Conservation (phyloP, 2,329 filamentous ascomycete genomes). For the Iodosphaeria phyllophila region DNA sequence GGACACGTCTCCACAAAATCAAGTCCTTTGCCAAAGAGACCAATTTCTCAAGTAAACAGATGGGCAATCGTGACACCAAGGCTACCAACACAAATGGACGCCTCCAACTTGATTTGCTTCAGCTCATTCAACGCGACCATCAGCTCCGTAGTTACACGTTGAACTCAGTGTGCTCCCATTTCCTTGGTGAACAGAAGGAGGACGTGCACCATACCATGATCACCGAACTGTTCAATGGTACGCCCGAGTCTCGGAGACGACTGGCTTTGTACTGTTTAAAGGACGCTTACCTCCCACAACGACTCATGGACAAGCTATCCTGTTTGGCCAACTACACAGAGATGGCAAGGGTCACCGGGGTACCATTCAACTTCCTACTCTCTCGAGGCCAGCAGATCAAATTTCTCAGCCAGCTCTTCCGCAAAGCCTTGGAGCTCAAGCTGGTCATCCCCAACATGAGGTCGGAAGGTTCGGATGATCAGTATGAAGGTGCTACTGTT, state of each 20-base stretch:
- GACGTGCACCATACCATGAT: slow-evolving; percentile 99
- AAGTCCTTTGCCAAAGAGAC: slow-evolving; percentile 57
- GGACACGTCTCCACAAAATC: slow-evolving; percentile 58
- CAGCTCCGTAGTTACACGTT: slow-evolving; percentile 92
- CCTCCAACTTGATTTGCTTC: slow-evolving; percentile 83
- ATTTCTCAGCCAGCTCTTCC: slow-evolving; percentile 92
- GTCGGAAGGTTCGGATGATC: slow-evolving; percentile 55
- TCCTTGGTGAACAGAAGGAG: slow-evolving; percentile 93
- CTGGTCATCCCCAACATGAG: slow-evolving; percentile 82
- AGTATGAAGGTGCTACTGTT: slow-evolving; percentile 95
- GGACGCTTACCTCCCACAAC: slow-evolving; percentile 86
- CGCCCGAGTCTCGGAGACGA: slow-evolving; percentile 75
- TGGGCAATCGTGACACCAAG: slow-evolving; percentile 91
- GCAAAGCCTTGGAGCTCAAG: slow-evolving; percentile 83
- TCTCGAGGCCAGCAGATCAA: slow-evolving; percentile 91
- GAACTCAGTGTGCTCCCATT: slow-evolving; percentile 90
- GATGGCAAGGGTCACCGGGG: slow-evolving; percentile 97
- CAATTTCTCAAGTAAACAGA: slow-evolving; percentile 94
- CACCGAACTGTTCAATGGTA: slow-evolving; percentile 92
- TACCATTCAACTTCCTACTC: slow-evolving; percentile 88
- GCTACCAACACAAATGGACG: slow-evolving; percentile 87
- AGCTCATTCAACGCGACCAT: slow-evolving; percentile 84
- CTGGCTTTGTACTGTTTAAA: slow-evolving; percentile 93
- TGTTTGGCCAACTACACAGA: slow-evolving; percentile 98
- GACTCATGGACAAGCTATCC: slow-evolving; percentile 92